Conservation (phyloP, 805 yeast species). For the Wickerhamomyces rabaulensis region DNA sequence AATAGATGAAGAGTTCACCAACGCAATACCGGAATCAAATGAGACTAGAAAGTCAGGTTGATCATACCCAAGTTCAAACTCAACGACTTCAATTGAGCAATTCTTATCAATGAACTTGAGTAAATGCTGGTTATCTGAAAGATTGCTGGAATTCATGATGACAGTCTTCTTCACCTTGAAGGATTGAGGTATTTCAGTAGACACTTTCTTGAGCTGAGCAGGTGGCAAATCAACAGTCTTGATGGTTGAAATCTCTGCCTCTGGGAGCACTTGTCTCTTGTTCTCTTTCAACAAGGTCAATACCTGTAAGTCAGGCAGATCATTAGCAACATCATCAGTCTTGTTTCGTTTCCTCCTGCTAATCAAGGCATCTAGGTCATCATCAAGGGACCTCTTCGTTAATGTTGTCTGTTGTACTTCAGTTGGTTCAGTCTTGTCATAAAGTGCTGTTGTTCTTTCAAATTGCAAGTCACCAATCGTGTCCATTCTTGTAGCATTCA, state of each 20-base stretch:
- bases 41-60: constrained; percentile 17
- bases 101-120: background rate
- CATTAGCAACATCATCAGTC: background rate
- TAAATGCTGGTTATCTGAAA: constrained; percentile 2
- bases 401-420: background rate
- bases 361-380: constrained; percentile 11
- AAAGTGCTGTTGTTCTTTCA: background rate
- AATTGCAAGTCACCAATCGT: background rate
- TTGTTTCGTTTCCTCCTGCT: background rate
- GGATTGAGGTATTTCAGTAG: background rate
- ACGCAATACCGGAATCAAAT: constrained; percentile 8
- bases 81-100: constrained; percentile 6
- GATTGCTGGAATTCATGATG: constrained; percentile 3
- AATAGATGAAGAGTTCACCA: constrained; percentile 5
- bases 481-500: constrained; percentile 4
- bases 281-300: background rate
- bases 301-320: background rate
- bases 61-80: constrained; percentile 10
- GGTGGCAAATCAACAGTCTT: background rate
- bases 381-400: constrained; percentile 12
- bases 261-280: background rate
- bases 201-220: background rate
- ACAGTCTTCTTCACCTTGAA: background rate
- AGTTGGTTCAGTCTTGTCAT: background rate
- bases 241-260: background rate